Evolutionary conservation across 768 basidiomycete genomes (phyloP).

Genomic region (Xerocomellus chrysenteron): DNA sequence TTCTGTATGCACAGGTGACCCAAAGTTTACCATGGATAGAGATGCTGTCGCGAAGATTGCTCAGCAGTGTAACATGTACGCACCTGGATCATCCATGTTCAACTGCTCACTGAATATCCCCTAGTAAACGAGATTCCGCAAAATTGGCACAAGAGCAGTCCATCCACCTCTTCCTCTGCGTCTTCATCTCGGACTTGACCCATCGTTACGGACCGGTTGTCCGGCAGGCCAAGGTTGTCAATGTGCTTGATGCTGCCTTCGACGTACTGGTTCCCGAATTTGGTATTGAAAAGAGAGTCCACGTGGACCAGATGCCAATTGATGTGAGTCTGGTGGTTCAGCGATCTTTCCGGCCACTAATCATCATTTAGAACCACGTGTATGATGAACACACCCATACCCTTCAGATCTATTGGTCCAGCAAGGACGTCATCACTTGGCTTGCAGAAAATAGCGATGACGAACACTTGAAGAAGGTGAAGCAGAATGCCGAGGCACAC

Average conservation of each 20-base stretch:
- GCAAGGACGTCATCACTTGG: slow-evolving; percentile 91
- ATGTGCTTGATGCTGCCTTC: slow-evolving; percentile 96
- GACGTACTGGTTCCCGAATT: slow-evolving; percentile 97
- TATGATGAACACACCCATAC: slow-evolving; percentile 94
- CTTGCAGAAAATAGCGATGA: slow-evolving; percentile 95
- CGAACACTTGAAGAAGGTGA: slow-evolving; percentile 92
- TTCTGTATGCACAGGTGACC: slow-evolving; percentile 47
- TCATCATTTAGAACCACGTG: slow-evolving; percentile 74
- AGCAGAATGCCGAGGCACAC: slow-evolving; percentile 88
- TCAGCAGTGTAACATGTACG: slow-evolving; percentile 96
- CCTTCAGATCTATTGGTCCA: slow-evolving; percentile 95
- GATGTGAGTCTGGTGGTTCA: slow-evolving; percentile 55
- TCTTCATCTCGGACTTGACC: slow-evolving; percentile 91
- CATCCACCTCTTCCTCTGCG: slow-evolving; percentile 90
- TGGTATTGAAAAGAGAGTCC: slow-evolving; percentile 98
- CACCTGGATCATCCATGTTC: slow-evolving; percentile 7
- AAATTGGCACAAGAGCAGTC: slow-evolving; percentile 95
- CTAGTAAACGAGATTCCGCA: slow-evolving; percentile 88
- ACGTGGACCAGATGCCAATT: slow-evolving; percentile 98
- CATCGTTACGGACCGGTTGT: slow-evolving; percentile 94
- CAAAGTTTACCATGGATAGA: slow-evolving; percentile 95
- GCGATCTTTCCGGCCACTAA: slow-evolving; percentile 14
- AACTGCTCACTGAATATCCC: slow-evolving; percentile 6
- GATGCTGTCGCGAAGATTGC: slow-evolving; percentile 97
- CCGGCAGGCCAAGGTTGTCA: slow-evolving; percentile 91